These are phyloP conservation scores for Kickxella alabastrina DNA, from an alignment of 192 early-diverging fungal genomes.

Conservation along the genomic window DNA sequence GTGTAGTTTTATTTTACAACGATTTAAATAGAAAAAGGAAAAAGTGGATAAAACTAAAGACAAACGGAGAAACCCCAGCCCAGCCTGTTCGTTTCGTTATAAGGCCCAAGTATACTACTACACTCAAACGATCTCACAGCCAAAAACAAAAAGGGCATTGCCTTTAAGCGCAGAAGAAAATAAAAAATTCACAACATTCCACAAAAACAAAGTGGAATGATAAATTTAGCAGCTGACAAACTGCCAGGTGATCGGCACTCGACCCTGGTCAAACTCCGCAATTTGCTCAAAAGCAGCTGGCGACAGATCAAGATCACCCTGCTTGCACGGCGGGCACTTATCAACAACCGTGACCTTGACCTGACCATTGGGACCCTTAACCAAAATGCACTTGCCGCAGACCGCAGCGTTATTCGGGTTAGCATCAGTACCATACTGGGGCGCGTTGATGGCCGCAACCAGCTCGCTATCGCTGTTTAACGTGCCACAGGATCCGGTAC, in stretches of 20 bases:
- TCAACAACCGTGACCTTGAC: slow-evolving; percentile 54
- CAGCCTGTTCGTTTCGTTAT: too few relatives aligned
- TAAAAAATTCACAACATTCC: too few relatives aligned
- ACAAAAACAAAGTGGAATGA: too few relatives aligned
- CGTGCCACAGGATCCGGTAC: slow-evolving; percentile 56
- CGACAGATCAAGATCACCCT: slow-evolving; percentile 55
- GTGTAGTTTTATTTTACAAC: too few relatives aligned
- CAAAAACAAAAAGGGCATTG: too few relatives aligned
- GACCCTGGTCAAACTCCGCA: slow-evolving; percentile 49
- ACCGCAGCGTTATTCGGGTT: slow-evolving; percentile 48
- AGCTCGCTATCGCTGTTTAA: slow-evolving; percentile 46
- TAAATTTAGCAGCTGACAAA: slow-evolving; percentile 46
- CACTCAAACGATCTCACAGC: too few relatives aligned
- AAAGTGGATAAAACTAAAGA: too few relatives aligned
- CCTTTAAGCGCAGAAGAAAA: too few relatives aligned
- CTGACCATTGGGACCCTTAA: slow-evolving; percentile 47
- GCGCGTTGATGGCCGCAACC: slow-evolving; percentile 57
- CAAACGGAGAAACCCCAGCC: too few relatives aligned
- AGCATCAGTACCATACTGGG: slow-evolving; percentile 49
- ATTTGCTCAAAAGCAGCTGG: slow-evolving; percentile 55
- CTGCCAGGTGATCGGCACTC: slow-evolving; percentile 53
- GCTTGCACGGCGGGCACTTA: slow-evolving; percentile 52
- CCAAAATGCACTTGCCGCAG: slow-evolving; percentile 54
- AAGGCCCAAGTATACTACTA: too few relatives aligned
- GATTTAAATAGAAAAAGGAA: too few relatives aligned